phyloP scores from a whole-genome alignment of 352 stramenopile species.

The Globisporangium cylindrosporum region DNA sequence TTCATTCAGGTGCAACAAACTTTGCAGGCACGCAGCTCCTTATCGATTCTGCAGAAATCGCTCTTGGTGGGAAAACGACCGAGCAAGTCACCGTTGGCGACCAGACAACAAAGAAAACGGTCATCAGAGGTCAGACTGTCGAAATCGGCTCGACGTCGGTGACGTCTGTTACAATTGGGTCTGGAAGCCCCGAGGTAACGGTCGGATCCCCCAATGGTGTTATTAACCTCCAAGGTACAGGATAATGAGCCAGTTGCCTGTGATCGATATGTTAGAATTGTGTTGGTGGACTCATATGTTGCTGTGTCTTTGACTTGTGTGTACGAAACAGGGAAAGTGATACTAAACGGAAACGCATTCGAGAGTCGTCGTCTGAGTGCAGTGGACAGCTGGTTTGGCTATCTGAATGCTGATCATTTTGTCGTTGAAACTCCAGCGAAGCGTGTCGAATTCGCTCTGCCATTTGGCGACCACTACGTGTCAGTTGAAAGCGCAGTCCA shows the following conservation, averaged over 20 bases:
- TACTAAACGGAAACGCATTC: slow-evolving; percentile 49
- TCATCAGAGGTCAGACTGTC: slow-evolving; percentile 16
- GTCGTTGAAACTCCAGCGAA: slow-evolving; percentile 10
- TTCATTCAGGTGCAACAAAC: slow-evolving; percentile 20
- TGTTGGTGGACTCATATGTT: background rate
- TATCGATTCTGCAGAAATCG: slow-evolving; percentile 27
- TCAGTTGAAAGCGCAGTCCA: slow-evolving; percentile 25
- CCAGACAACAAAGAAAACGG: slow-evolving; percentile 20
- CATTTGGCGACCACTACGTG: slow-evolving; percentile 27
- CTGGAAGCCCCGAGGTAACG: slow-evolving; percentile 25
- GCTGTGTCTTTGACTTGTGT: background rate
- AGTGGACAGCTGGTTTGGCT: slow-evolving; percentile 26
- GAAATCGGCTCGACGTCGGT: slow-evolving; percentile 26
- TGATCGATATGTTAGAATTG: background rate
- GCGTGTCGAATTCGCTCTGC: slow-evolving; percentile 26
- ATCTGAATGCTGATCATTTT: slow-evolving; percentile 31
- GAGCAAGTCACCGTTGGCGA: slow-evolving; percentile 32
- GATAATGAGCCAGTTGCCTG: background rate
- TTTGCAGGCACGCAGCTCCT: slow-evolving; percentile 24
- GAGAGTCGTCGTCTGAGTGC: slow-evolving; percentile 26
- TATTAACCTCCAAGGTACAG: slow-evolving; percentile 31
- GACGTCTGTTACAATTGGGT: slow-evolving; percentile 29
- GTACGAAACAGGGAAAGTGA: slow-evolving; percentile 35
- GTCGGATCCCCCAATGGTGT: slow-evolving; percentile 31
- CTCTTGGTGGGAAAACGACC: slow-evolving; percentile 33